phyloP scores from a whole-genome alignment of 148 eudicot species.

The Diospyros kaki region DNA sequence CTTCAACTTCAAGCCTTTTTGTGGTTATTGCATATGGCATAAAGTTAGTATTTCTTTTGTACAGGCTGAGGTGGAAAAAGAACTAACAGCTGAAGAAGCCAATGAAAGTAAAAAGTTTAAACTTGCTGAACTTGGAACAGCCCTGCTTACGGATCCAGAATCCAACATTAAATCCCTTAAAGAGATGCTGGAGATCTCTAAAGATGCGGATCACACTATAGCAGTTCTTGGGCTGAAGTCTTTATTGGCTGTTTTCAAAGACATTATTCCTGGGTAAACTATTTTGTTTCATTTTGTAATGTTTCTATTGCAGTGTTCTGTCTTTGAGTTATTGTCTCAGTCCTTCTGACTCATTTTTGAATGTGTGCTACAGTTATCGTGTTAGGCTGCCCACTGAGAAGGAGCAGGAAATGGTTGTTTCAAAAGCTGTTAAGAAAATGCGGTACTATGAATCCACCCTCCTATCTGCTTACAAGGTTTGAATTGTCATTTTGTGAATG shows the following conservation, averaged over 20 bases:
- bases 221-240: constrained; percentile 65
- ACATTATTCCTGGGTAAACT: constrained; percentile 88
- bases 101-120: constrained; percentile 54
- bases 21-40: neutral
- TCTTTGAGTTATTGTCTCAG: constrained; percentile 6
- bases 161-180: constrained; percentile 61
- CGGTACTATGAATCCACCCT: constrained; percentile 81
- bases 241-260: constrained; percentile 77
- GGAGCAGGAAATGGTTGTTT: constrained; percentile 76
- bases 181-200: constrained; percentile 72
- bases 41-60: constrained; percentile 11
- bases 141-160: constrained; percentile 80
- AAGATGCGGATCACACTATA: constrained; percentile 57
- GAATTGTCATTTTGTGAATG: constrained; percentile 12
- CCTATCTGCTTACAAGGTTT: constrained; percentile 74
- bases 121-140: constrained; percentile 89
- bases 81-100: constrained; percentile 65
- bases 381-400: constrained; percentile 96
- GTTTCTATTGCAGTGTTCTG: constrained; percentile 5
- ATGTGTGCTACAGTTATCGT: constrained; percentile 55
- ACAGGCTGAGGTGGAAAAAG: constrained; percentile 82
- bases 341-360: constrained; percentile 8
- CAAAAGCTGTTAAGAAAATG: constrained; percentile 75
- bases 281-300: neutral
- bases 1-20: neutral